phyloP scores from a whole-genome alignment of 495 filamentous ascomycete species.

The Evernia prunastri region DNA sequence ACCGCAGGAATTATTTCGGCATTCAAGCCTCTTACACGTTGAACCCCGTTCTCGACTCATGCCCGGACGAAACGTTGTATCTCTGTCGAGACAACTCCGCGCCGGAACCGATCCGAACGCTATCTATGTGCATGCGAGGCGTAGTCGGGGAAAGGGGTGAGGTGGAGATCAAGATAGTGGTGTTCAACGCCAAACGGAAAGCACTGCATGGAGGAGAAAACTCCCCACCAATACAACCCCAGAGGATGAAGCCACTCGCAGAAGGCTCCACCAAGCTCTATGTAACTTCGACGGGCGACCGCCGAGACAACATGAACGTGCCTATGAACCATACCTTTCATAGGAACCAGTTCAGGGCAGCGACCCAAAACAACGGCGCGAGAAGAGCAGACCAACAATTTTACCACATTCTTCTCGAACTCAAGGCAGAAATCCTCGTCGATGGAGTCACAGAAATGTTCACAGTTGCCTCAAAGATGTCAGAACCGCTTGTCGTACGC shows the following conservation, averaged over 20 bases:
- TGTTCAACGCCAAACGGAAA: conserved; percentile 3
- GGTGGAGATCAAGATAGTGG: not conserved
- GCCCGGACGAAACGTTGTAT: not conserved
- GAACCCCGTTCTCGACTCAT: not conserved
- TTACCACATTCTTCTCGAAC: conserved; percentile 85
- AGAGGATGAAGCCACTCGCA: conserved; percentile 1
- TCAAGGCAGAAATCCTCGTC: conserved; percentile 66
- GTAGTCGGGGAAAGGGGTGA: not conserved
- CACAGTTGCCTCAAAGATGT: conserved; percentile 72
- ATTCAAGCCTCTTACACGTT: not conserved
- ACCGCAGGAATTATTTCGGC: conserved; percentile 12
- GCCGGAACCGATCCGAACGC: not conserved
- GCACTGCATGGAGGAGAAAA: not conserved
- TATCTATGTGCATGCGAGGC: not conserved
- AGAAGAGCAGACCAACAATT: conserved; percentile 86
- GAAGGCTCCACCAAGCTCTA: not conserved
- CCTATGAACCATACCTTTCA: conserved; percentile 57
- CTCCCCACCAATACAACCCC: not conserved
- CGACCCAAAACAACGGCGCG: conserved; percentile 95
- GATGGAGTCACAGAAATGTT: conserved; percentile 47
- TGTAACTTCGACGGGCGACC: conserved; percentile 7
- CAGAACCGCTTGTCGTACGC: conserved; percentile 85
- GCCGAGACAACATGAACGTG: conserved; percentile 39
- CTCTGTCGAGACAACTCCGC: not conserved
- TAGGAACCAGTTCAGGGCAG: conserved; percentile 92